Percentiles rank a stretch among this genome's conserved stretches.
phyloP scores from a whole-genome alignment of 352 stramenopile species.

The Phytophthora fragariae region DNA sequence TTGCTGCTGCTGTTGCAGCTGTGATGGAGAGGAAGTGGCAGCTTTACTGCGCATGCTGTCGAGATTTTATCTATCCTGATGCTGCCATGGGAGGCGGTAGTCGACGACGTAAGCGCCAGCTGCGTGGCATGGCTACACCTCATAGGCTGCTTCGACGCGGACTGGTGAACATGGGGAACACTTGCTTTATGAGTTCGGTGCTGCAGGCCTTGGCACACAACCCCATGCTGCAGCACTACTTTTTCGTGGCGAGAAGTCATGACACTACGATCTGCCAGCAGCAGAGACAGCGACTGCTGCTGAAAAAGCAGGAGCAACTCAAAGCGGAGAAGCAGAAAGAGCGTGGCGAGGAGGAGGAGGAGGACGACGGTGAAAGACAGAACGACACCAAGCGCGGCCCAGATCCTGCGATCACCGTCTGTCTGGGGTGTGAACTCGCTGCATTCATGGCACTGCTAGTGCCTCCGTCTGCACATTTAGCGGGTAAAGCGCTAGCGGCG shows the following conservation, averaged over 20 bases:
- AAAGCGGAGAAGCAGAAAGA: slow-evolving; percentile 22
- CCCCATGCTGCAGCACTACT: slow-evolving; percentile 74
- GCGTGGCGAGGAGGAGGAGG: not conserved
- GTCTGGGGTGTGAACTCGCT: slow-evolving; percentile 69
- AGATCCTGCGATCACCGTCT: slow-evolving; percentile 42
- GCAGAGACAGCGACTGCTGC: slow-evolving; percentile 40
- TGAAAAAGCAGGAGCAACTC: slow-evolving; percentile 36
- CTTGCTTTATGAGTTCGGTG: slow-evolving; percentile 87
- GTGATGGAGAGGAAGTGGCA: slow-evolving; percentile 54
- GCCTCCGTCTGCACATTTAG: slow-evolving; percentile 21
- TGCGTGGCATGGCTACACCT: slow-evolving; percentile 17
- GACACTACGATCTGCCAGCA: slow-evolving; percentile 74
- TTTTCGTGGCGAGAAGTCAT: slow-evolving; percentile 68
- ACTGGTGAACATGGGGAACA: slow-evolving; percentile 88
- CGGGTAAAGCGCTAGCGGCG: slow-evolving; percentile 11
- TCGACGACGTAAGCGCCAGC: slow-evolving; percentile 35
- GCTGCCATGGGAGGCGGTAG: slow-evolving; percentile 20
- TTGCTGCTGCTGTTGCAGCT: slow-evolving; percentile 48
- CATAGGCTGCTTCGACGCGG: slow-evolving; percentile 51
- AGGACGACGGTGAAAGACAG: slow-evolving; percentile 4
- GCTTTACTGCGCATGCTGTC: slow-evolving; percentile 67
- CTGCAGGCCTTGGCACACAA: slow-evolving; percentile 80
- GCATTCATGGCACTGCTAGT: slow-evolving; percentile 52
- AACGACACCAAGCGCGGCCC: slow-evolving; percentile 7
- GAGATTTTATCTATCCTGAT: slow-evolving; percentile 71